Evolutionary conservation across 495 filamentous ascomycete species (phyloP).

Genomic region (Penicillium roqueforti): DNA sequence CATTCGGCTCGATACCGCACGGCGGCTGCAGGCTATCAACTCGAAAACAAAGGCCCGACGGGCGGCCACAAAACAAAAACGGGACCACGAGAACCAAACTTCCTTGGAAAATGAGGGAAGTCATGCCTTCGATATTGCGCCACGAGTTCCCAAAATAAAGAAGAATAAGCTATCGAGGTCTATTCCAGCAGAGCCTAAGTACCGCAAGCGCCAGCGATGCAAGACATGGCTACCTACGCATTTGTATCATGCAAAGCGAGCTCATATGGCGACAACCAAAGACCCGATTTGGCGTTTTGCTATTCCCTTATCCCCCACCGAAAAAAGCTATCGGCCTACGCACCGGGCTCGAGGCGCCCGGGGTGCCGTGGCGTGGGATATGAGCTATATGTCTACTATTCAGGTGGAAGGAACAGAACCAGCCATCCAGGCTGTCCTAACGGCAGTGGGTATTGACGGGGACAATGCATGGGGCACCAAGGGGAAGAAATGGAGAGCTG

Average conservation of each 20-base stretch:
- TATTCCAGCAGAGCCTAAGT: constrained; percentile 62
- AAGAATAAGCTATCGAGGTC: constrained; percentile 66
- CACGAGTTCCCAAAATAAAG: constrained; percentile 63
- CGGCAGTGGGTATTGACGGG: constrained; percentile 52
- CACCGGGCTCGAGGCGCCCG: constrained; percentile 72
- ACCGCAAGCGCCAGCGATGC: constrained; percentile 75
- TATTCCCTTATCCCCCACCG: constrained; percentile 74
- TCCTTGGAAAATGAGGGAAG: constrained; percentile 31
- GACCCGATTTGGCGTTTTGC: constrained; percentile 87
- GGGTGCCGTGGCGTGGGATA: constrained; percentile 81
- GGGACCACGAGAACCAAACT: constrained; percentile 30
- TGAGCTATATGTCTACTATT: constrained; percentile 90
- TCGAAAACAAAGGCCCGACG: constrained; percentile 50
- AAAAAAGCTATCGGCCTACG: constrained; percentile 83
- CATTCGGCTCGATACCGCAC: constrained; percentile 78
- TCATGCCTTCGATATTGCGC: constrained; percentile 39
- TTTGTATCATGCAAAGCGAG: constrained; percentile 87
- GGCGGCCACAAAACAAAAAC: constrained; percentile 30
- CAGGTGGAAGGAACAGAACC: constrained; percentile 63
- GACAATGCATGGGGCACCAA: constrained; percentile 55
- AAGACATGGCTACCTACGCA: constrained; percentile 97
- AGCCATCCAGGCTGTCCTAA: constrained; percentile 61
- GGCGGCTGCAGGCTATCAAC: constrained; percentile 63
- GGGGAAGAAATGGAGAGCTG: constrained; percentile 70
- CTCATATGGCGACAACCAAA: constrained; percentile 74